These are phyloP conservation scores for Rhodocollybia butyracea DNA, from an alignment of 768 basidiomycete species.

Conservation along the genomic window DNA sequence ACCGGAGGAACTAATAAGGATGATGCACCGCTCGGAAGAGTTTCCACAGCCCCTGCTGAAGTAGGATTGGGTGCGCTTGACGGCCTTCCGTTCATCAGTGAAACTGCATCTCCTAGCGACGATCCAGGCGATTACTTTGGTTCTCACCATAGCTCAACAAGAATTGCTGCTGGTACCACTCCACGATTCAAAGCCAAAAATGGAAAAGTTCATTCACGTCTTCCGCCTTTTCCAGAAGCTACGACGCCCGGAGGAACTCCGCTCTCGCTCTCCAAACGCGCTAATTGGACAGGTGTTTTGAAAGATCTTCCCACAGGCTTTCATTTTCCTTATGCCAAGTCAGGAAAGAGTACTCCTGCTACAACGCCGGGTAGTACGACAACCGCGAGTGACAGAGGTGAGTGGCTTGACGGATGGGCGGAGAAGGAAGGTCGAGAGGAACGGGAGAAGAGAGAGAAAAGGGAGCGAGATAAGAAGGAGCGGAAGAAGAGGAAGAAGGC, in stretches of 20 bases:
- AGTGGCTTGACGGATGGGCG: constrained; percentile 13
- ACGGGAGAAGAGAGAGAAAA: constrained; percentile 10
- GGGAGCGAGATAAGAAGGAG: constrained; percentile 34
- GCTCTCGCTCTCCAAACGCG: not conserved
- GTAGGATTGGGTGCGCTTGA: not conserved
- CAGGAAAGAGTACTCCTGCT: constrained; percentile 20
- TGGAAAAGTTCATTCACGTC: not conserved
- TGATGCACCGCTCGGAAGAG: not conserved
- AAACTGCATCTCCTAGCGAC: not conserved
- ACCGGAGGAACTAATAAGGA: not conserved
- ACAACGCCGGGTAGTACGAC: constrained; percentile 23
- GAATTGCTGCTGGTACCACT: not conserved
- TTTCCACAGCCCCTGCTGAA: not conserved
- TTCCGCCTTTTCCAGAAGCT: not conserved
- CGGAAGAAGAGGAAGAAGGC: constrained; percentile 58
- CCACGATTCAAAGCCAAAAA: not conserved
- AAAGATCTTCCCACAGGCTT: constrained; percentile 22
- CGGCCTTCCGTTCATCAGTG: not conserved
- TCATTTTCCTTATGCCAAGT: constrained; percentile 24
- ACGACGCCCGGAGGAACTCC: not conserved
- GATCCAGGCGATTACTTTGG: constrained; percentile 1
- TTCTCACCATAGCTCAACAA: not conserved
- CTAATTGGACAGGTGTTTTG: constrained; percentile 23
- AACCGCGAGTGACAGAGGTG: constrained; percentile 22
- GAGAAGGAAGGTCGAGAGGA: constrained; percentile 15